phyloP scores from a whole-genome alignment of 177 flowering plant genomes.

The Vitis hybrid region DNA sequence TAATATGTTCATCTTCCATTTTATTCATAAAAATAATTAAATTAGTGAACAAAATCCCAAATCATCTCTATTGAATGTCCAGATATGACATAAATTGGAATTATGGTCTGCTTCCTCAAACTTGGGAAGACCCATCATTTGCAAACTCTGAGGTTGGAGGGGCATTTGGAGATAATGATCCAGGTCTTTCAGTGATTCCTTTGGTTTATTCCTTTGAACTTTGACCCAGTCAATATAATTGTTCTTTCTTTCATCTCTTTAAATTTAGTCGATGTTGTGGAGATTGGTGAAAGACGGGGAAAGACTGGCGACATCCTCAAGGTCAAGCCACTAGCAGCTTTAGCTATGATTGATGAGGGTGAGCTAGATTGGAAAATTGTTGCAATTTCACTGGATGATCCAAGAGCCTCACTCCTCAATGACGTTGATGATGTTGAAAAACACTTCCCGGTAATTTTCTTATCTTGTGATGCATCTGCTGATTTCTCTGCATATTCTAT shows the following conservation, averaged over 20 bases:
- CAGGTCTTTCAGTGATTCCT: constrained; percentile 47
- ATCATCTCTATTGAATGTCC: neutral
- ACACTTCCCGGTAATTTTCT: constrained; percentile 76
- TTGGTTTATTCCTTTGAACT: neutral
- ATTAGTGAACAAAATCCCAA: no score
- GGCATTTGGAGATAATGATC: constrained; percentile 95
- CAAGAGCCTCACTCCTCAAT: constrained; percentile 77
- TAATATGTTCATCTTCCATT: no score
- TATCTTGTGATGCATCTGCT: no score
- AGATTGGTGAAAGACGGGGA: constrained; percentile 71
- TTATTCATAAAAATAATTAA: no score
- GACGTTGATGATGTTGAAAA: constrained; percentile 90
- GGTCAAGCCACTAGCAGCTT: constrained; percentile 87
- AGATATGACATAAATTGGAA: constrained; percentile 97
- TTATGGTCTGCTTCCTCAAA: constrained; percentile 97
- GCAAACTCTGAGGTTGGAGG: constrained; percentile 90
- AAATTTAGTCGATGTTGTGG: constrained; percentile 89
- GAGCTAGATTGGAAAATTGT: constrained; percentile 99
- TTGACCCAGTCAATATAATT: neutral
- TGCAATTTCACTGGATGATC: constrained; percentile 96
- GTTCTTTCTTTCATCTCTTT: constrained; percentile 14
- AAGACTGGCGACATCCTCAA: constrained; percentile 67
- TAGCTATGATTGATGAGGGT: constrained; percentile 99
- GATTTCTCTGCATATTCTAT: no score
- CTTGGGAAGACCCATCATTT: constrained; percentile 95